Evolutionary conservation across 495 filamentous ascomycete genomes (phyloP), one percentile per base, ranked within the genome.

Genomic region (Paragyromitra xinjiangensis): DNA sequence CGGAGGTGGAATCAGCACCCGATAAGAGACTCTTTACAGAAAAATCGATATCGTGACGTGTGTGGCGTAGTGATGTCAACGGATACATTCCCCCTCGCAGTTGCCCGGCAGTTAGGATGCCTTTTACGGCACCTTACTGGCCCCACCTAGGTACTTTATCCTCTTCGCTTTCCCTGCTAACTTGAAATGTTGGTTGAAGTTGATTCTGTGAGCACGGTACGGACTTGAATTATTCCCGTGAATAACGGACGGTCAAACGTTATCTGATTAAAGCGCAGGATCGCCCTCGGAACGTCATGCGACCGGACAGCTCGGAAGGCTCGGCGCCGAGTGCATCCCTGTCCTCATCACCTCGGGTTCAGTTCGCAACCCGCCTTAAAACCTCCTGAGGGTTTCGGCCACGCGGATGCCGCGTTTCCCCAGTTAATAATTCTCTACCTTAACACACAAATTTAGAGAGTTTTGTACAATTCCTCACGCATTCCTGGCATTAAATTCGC

Each of bases 1-100:
- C 37, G 37, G 3, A 40, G 24, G 24, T 12, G 37, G 34, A 16
- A 42, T 44, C 29, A 63, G 14, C 55, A 37, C 14, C 14, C 22
- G 24, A 44, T 48, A 65, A 48, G 22, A 19, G 11, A 7, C 19
- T 0, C 22, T 48, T 11, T 16, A 42, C 2, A 63, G 37, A 44
- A 44, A 12, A 64, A 24, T 34, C 11, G 4, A 65, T 34, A 48
- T 16, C 5, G 42, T 48, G 42, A 50, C 62, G 58, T 62, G 37
- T 24, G 61, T 64, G 61, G 61, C 61, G 58, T n/a, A 22, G 50
- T 34, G 55, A 58, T 58, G 55, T 61, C 56, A 61, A 39, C 56
- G 22, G 7, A 26, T 56, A 56, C 22, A 24, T 55, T 56, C 22
- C 53, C 29, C 29, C 39, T 61, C 1, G 37, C n/a, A 26, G 37